Base-by-base conservation (phyloP, 2,329 filamentous ascomycete species). In the Aspergillus aculeatinus region DNA sequence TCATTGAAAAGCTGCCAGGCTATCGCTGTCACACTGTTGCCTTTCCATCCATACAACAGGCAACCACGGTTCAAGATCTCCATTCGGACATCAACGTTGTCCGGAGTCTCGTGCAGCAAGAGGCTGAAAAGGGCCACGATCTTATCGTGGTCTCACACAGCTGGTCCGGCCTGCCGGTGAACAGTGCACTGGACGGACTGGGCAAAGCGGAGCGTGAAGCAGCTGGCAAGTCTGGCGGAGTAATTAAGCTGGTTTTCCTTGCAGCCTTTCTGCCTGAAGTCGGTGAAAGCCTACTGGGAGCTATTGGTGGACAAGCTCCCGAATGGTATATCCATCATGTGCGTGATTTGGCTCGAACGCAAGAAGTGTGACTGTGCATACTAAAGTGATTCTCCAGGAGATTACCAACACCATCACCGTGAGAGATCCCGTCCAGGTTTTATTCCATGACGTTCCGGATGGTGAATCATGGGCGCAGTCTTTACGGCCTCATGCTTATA, bases 191-290 rank as follows among this genome's bases (percentile, higher is more conserved):
- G 27, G 27, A 29, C 27, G 27, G 27, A 29, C 27, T 29, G 27
- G 27, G 27, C 5, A 10, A 29, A 29, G 27, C 27, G 7, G 7
- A 29, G 27, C 27, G 65, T 76, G 6, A 60, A 54, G 51, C 63
- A 25, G 60, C 60, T n/a, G 70, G 70, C 3, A 66, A 72, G 49
- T 49, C 58, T 1, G 75, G 75, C 2, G 76, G 76, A 4, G 73
- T 78, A 6, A 61, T 72, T 2, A 68, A 67, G 33, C 60, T 77
- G 33, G 63, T 71, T 5, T 76, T 73, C 55, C 67, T 77, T 33
- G 68, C 74, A 9, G 70, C 70, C 5, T 70, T 77, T 50, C 67
- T 77, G 11, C 74, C 74, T 1, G 64, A 67, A 0, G 12, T 73
- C 10, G 74, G 74, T 2, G 62, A 74, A 55, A 70, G 69, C 61